A percentile compares a stretch with the other conserved stretches of the same genome.
phyloP scores from a whole-genome alignment of 2,329 filamentous ascomycete genomes.

The Ilyonectria robusta region DNA sequence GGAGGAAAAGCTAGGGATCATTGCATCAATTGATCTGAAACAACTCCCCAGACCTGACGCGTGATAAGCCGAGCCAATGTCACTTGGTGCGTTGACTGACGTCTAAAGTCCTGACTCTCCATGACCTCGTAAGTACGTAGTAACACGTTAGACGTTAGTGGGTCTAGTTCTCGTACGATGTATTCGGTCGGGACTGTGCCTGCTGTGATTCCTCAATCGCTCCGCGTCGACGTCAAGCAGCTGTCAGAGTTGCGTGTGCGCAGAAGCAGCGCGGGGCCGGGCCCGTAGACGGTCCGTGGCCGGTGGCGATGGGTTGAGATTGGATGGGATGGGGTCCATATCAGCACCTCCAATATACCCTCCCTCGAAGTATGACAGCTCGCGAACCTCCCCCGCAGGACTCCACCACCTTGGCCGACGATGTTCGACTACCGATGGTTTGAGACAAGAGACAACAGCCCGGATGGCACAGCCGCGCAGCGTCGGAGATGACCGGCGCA shows the following conservation, averaged over 20 bases:
- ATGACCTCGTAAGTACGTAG: background rate
- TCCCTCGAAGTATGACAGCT: conserved; percentile 37
- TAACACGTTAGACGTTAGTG: background rate
- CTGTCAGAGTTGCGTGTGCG: conserved; percentile 23
- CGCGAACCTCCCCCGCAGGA: conserved; percentile 23
- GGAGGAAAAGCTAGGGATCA: conserved; percentile 13
- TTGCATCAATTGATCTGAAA: conserved; percentile 30
- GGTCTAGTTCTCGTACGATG: conserved; percentile 10
- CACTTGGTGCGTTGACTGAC: background rate
- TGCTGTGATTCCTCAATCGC: background rate
- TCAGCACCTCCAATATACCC: conserved; percentile 3
- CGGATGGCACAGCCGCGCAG: conserved; percentile 18
- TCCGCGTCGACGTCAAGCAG: conserved; percentile 1
- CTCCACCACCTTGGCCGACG: conserved; percentile 14
- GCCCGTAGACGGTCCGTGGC: conserved; percentile 23
- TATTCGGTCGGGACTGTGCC: background rate
- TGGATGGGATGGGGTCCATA: conserved; percentile 9
- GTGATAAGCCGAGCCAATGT: conserved; percentile 20
- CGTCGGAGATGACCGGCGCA: conserved; percentile 27
- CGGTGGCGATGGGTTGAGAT: conserved; percentile 25
- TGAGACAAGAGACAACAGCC: conserved; percentile 36
- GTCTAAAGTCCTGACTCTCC: background rate
- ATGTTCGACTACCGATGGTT: conserved; percentile 2
- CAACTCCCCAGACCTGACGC: background rate
- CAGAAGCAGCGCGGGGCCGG: conserved; percentile 18